Conservation (phyloP, 148 eudicot genomes). For the Chenopodium suecicum region DNA sequence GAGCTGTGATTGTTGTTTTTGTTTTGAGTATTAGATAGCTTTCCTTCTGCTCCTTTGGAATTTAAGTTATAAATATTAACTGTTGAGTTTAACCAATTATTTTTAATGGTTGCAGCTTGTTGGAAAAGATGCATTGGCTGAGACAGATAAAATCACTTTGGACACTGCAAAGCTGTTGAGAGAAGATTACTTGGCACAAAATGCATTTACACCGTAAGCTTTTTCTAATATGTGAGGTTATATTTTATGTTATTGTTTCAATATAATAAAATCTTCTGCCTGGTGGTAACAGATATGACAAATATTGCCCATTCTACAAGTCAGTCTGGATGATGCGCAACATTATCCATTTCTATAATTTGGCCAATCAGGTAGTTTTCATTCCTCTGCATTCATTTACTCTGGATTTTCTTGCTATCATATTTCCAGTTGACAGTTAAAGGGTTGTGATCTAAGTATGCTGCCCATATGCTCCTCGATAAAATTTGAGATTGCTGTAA, state of each 20-base stretch:
- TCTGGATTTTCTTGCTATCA: neutral
- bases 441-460: neutral
- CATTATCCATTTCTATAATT: constrained; percentile 91
- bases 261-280: neutral
- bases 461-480: neutral
- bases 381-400: neutral
- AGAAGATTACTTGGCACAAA: constrained; percentile 99
- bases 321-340: constrained; percentile 99
- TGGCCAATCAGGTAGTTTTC: constrained; percentile 90
- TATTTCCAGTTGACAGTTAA: neutral
- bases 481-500: neutral
- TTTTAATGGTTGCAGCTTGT: constrained; percentile 63
- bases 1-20: neutral
- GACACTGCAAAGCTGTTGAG: constrained; percentile 97
- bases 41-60: constrained; percentile 7
- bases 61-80: neutral
- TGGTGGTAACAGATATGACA: constrained; percentile 70
- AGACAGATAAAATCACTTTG: constrained; percentile 88
- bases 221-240: neutral
- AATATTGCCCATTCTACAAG: constrained; percentile 97
- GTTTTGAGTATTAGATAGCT: neutral
- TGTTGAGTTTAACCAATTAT: constrained; percentile 2
- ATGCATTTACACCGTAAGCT: constrained; percentile 95
- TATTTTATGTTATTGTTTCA: constrained; percentile 12
- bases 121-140: constrained; percentile 98